Base-by-base conservation (phyloP, 2,329 filamentous ascomycete genomes). In the Colletotrichum orchidophilum region DNA sequence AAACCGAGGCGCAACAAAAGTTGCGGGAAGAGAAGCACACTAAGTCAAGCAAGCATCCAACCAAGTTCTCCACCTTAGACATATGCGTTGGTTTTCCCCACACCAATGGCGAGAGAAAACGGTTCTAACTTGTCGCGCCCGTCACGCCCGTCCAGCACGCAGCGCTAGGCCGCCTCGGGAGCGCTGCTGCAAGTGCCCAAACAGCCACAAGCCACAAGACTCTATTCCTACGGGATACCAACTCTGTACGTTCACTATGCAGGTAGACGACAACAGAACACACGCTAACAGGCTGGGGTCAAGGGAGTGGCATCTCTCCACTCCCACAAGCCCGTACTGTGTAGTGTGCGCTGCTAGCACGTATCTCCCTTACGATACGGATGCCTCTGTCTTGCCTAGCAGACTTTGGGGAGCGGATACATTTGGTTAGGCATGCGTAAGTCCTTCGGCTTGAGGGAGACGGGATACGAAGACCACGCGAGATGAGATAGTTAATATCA, bases 61-160 rank as follows among this genome's bases (percentile, higher is more conserved):
- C 39, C 39, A 46, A 18, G 39, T 46, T 46, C 64, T 71, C 64
- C 68, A 68, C 64, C 62, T 57, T 58, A 42, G 67, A 63, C 50
- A 68, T 68, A 71, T 71, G 52, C 63, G 64, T 71, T 68, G 68
- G 68, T 63, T 71, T 62, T 68, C 58, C 53, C 68, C 58, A 71
- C 68, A 71, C n/a, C 31, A 46, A 46, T 54, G 52, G 68, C 33
- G 33, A 71, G 58, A 71, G 64, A 63, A 63, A 63, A 71, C 64
- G 64, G 68, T 63, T 63, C 53, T 27, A 49, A 59, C 24, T 18
- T 46, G 39, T 46, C 39, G 21, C 39, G 39, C 39, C 39, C 39
- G 39, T 39, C 35, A 39, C 35, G 1, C 5, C 35, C 35, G 66
- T 26, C 59, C 29, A 33, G 12, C 42, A 52, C 29, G 35, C 8